A percentile compares a stretch with the other conserved stretches of the same genome.
Conservation (phyloP, 805 yeast species). For the Candida taoyuanica region DNA sequence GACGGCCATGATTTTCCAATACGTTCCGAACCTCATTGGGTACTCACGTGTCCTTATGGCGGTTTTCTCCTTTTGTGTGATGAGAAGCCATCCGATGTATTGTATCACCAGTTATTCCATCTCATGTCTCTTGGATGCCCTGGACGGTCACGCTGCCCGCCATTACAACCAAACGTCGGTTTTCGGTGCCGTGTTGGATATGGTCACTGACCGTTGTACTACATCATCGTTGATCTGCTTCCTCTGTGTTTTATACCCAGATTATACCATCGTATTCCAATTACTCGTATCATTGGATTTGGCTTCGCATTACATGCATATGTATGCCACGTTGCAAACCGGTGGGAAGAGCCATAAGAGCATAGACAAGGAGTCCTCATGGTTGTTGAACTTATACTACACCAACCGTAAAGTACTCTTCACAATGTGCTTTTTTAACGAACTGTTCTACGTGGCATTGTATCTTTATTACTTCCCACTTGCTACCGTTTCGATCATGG, state of each 20-base stretch:
- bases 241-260: slow-evolving; percentile 75
- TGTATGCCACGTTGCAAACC: slow-evolving; percentile 84
- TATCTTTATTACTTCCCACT: slow-evolving; percentile 65
- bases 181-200: slow-evolving; percentile 95
- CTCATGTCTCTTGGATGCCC: slow-evolving; percentile 90
- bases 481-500: slow-evolving; percentile 27
- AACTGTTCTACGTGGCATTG: slow-evolving; percentile 84
- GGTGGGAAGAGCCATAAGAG: slow-evolving; percentile 84
- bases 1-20: slow-evolving; percentile 58
- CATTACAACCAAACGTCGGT: slow-evolving; percentile 81
- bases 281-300: slow-evolving; percentile 76
- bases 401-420: slow-evolving; percentile 80
- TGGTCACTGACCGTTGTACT: slow-evolving; percentile 98
- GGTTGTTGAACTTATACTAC: slow-evolving; percentile 79
- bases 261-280: slow-evolving; percentile 60
- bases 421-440: slow-evolving; percentile 88
- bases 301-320: slow-evolving; percentile 96
- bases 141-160: slow-evolving; percentile 95
- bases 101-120: slow-evolving; percentile 77
- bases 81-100: slow-evolving; percentile 78
- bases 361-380: slow-evolving; percentile 64
- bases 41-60: slow-evolving; percentile 81
- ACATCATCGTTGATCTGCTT: slow-evolving; percentile 90
- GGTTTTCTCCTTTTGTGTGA: slow-evolving; percentile 68
- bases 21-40: slow-evolving; percentile 90